phyloP scores from a whole-genome alignment of 208 protist genomes.

The Strigomonas culicis region DNA sequence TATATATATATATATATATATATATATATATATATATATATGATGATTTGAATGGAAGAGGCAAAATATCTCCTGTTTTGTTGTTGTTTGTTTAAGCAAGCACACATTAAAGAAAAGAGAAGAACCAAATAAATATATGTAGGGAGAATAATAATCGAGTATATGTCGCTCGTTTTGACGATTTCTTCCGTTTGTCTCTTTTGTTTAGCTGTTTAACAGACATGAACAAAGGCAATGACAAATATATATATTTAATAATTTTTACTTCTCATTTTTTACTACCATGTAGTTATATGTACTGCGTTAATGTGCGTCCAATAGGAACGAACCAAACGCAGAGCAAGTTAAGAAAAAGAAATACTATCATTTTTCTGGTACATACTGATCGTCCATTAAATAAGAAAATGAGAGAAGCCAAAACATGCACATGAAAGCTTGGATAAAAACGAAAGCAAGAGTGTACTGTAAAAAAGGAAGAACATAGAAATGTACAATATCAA shows the following conservation, averaged over 20 bases:
- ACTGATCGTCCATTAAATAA: not conserved
- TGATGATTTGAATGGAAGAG: too few relatives aligned
- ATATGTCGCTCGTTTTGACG: too few relatives aligned
- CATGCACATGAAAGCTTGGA: not conserved
- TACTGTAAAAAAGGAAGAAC: not conserved
- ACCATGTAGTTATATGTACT: too few relatives aligned
- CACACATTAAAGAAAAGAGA: not conserved
- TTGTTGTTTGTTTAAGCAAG: conserved; percentile 9
- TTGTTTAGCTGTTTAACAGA: too few relatives aligned
- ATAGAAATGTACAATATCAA: not conserved
- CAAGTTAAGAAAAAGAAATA: not conserved
- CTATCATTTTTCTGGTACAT: not conserved
- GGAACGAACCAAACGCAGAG: conserved; percentile 1
- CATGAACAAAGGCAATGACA: too few relatives aligned
- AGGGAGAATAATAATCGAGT: conserved; percentile 15
- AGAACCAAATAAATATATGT: not conserved
- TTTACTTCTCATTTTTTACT: not conserved
- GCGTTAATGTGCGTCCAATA: too few relatives aligned
- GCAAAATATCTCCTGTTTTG: not conserved
- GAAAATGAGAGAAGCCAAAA: not conserved
- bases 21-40: conserved; percentile 4
- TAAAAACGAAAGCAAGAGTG: not conserved
- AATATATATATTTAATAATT: not conserved
- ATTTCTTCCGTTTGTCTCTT: too few relatives aligned
- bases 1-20: not conserved